Evolutionary conservation across 352 stramenopile species (phyloP).

Genomic region (Blastocystis sp.): DNA sequence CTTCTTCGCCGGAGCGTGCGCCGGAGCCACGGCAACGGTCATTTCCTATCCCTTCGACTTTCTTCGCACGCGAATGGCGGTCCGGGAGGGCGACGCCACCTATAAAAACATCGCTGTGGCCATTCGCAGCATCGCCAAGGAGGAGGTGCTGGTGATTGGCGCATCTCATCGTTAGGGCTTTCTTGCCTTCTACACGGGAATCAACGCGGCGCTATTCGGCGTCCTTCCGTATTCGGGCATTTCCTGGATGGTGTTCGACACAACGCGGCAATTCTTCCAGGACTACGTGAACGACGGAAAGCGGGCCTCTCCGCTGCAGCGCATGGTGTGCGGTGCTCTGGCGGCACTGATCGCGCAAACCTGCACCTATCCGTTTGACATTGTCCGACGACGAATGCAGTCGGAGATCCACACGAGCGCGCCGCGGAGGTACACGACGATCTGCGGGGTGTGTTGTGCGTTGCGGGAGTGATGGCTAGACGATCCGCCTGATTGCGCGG

Average conservation of each 20-base stretch:
- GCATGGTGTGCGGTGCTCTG: conserved; percentile 79
- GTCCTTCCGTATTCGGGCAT: conserved; percentile 66
- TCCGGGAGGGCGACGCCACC: conserved; percentile 72
- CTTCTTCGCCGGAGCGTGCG: conserved; percentile 78
- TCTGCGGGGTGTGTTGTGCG: conserved; percentile 73
- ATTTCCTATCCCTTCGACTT: conserved; percentile 84
- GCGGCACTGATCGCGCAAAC: conserved; percentile 82
- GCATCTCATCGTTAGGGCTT: conserved; percentile 13
- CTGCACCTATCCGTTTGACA: conserved; percentile 82
- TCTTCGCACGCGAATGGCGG: conserved; percentile 79
- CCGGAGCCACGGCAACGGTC: conserved; percentile 77
- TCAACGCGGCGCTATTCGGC: conserved; percentile 52
- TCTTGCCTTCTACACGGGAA: conserved; percentile 51
- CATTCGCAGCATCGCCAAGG: conserved; percentile 30
- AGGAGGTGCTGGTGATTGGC: not conserved
- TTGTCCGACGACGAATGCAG: conserved; percentile 83
- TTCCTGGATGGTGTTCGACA: conserved; percentile 69
- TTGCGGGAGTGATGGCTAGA: conserved; percentile 72
- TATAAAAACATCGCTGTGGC: conserved; percentile 70
- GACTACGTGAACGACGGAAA: conserved; percentile 72
- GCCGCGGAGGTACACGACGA: conserved; percentile 73
- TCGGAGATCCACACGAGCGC: conserved; percentile 75
- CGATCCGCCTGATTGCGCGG: conserved; percentile 20
- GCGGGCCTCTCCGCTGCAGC: conserved; percentile 78
- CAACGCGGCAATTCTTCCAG: conserved; percentile 70